phyloP scores from a whole-genome alignment of 306 rosid species.

The Prinsepia uniflora region DNA sequence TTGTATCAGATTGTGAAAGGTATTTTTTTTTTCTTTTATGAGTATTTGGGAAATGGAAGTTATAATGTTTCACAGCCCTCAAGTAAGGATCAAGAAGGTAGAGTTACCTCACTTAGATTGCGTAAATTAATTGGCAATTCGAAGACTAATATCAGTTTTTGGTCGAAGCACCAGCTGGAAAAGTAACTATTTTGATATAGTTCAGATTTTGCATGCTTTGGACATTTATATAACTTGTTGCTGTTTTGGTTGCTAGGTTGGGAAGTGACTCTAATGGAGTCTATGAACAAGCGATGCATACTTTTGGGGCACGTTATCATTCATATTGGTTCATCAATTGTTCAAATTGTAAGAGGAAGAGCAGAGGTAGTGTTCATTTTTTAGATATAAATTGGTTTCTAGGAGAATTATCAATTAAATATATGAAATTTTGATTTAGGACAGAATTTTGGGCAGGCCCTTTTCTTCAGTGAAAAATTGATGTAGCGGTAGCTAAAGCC shows the following conservation, averaged over 20 bases:
- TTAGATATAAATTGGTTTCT: neutral
- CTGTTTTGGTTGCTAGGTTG: constrained; percentile 49
- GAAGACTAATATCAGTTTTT: too few relatives aligned
- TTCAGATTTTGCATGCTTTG: neutral
- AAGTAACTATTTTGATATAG: neutral
- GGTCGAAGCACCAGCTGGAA: too few relatives aligned
- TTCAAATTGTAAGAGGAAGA: constrained; percentile 81
- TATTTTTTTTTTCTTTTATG: too few relatives aligned
- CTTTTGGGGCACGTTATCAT: constrained; percentile 72
- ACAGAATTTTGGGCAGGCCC: constrained; percentile 77
- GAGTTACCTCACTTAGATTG: too few relatives aligned
- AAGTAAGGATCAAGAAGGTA: too few relatives aligned
- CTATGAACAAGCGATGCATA: constrained; percentile 77
- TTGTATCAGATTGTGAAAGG: too few relatives aligned
- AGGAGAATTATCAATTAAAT: neutral
- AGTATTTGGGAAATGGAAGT: too few relatives aligned
- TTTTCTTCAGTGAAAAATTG: constrained; percentile 68
- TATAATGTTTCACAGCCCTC: too few relatives aligned
- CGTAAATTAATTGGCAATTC: too few relatives aligned
- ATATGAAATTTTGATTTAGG: constrained; percentile 39
- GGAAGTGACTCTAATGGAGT: constrained; percentile 78
- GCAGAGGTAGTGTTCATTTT: constrained; percentile 61
- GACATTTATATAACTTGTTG: neutral
- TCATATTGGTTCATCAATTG: constrained; percentile 57
- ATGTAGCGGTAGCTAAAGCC: constrained; percentile 86